Evolutionary conservation across 768 basidiomycete species (phyloP), one percentile per base, ranked within the genome.

Genomic region (Pleurotus giganteus): DNA sequence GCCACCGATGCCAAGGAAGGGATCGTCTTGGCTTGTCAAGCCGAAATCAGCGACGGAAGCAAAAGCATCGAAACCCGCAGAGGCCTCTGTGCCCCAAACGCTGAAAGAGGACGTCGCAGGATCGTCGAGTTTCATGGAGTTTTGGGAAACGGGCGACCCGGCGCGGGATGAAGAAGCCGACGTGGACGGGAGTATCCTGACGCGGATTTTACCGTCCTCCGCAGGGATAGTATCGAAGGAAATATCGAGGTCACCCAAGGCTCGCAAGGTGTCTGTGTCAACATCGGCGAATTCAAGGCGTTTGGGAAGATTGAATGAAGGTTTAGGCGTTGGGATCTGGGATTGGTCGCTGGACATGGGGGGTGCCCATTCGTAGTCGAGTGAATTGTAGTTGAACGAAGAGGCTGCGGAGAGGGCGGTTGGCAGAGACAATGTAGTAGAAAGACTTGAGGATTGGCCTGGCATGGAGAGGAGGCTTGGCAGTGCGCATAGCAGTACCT

Each of bases 401-500:
- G 74, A 70, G 3, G 80, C 70, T 19, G 76, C 60, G 23, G 76
- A 69, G 54, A 75, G 69, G 15, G 81, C 71, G 26, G 76, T 69
- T 23, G 85, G 80, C 55, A 83, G 68, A 23, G 81, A 77, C 65
- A 86, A 83, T 58, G 76, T 75, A 43, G 81, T 76, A 46, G 83
- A 82, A 11, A 83, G 61, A 23, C 21, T 29, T 32, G 79, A 62
- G 19, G 77, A 73, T 57, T 85, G 82, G 58, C 82, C 71, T 47
- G 85, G 79, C 71, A 88, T 74, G 19, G 88, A 85, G 51, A 91
- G 78, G 41, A 91, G 77, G 19, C 84, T 81, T 13, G 89, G 89
- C 24, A 91, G 78, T 2, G 88, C 87, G 61, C 88, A 91, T 41
- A 91, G 77, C 43, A 91, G 79, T 61, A 88, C 87, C 83, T 89